phyloP scores from a whole-genome alignment of 768 basidiomycete genomes.

The Lentinula lateritia region DNA sequence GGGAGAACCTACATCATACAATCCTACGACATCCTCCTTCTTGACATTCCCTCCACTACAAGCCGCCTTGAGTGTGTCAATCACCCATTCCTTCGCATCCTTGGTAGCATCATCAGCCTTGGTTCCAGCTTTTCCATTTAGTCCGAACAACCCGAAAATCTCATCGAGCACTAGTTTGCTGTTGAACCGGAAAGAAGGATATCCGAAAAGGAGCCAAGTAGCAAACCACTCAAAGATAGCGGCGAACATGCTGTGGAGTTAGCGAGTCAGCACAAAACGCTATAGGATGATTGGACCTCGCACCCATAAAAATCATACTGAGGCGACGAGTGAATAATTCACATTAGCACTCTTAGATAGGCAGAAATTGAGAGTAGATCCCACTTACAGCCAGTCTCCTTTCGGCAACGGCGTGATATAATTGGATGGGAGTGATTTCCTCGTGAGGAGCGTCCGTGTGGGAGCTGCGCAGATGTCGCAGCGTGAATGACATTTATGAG shows the following conservation, averaged over 20 bases:
- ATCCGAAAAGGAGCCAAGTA: neutral
- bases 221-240: conserved; percentile 1
- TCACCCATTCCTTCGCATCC: neutral
- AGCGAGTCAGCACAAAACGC: neutral
- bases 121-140: neutral
- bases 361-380: neutral
- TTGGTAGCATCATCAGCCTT: too few species aligned
- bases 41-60: neutral
- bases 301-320: conserved; percentile 3
- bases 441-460: neutral
- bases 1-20: neutral
- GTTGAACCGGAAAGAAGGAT: neutral
- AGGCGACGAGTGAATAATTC: neutral
- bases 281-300: neutral
- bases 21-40: neutral
- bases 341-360: neutral
- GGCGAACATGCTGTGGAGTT: neutral
- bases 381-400: neutral
- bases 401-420: neutral
- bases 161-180: neutral
- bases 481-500: neutral
- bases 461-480: neutral
- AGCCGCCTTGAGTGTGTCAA: neutral
- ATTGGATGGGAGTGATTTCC: neutral
- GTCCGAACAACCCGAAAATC: neutral